Evolutionary conservation across 2,329 filamentous ascomycete genomes (phyloP).

Genomic region (Thermomyces lanuginosus): DNA sequence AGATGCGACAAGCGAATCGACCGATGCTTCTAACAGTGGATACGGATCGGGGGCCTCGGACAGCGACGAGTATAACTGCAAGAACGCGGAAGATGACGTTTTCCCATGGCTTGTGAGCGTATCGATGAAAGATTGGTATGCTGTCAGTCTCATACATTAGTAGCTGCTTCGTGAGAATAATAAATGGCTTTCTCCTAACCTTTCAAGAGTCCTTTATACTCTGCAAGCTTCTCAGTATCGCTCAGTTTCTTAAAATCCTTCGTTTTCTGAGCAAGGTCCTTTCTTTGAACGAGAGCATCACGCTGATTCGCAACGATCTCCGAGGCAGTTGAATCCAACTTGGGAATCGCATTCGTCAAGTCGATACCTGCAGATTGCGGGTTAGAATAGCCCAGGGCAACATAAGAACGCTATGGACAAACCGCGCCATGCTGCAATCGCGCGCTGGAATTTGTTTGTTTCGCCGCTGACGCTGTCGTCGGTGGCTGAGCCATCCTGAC

Average conservation of each 20-base stretch:
- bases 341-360: conserved; percentile 64
- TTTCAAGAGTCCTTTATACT: conserved; percentile 82
- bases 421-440: conserved; percentile 95
- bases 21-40: conserved; percentile 84
- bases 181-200: conserved; percentile 38
- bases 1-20: conserved; percentile 80
- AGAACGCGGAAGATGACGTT: conserved; percentile 77
- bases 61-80: conserved; percentile 80
- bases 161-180: conserved; percentile 5
- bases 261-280: conserved; percentile 96
- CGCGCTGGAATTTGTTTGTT: conserved; percentile 90
- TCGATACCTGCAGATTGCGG: conserved; percentile 52
- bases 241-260: conserved; percentile 95
- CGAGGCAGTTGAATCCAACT: conserved; percentile 81
- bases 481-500: conserved; percentile 11
- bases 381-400: conserved; percentile 1
- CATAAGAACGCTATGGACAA: conserved; percentile 15
- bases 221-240: conserved; percentile 66
- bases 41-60: conserved; percentile 96
- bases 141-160: conserved; percentile 28
- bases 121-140: conserved; percentile 95
- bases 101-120: conserved; percentile 93
- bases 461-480: conserved; percentile 32
- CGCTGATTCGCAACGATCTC: conserved; percentile 87
- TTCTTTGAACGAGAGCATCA: conserved; percentile 88